Evolutionary conservation across 495 filamentous ascomycete species (phyloP), one percentile per base, ranked within the genome.

Genomic region (Lepidopterella palustris): DNA sequence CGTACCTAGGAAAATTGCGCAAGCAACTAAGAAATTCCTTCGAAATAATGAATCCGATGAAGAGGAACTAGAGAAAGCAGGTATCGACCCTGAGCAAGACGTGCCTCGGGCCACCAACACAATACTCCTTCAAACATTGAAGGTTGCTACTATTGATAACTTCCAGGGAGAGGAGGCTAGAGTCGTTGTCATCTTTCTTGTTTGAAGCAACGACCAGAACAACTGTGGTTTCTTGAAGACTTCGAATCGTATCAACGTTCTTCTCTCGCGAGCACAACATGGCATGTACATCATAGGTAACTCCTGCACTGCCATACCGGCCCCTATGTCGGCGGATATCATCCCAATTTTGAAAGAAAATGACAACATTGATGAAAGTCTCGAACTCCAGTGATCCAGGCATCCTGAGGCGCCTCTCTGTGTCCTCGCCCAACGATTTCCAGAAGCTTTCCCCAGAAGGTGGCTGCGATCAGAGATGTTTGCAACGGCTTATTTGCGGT

Each of bases 261-360:
- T 90, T 0, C 72, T 92, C 25, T 71, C 53, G 25, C 57, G 89
- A 6, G 88, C 88, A 9, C 75, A 84, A 66, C 82, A 95, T 67
- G 87, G 89, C 5, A 88, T 93, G 85, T 95, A 89, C 66, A 80
- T 95, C 52, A 83, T 92, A 42, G 88, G 89, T n/a, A 89, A 91
- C 65, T 69, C 81, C 1, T 66, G 75, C 27, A 84, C 87, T 0
- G 84, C 77, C 13, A 57, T 39, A 1, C 67, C 73, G 39, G 76
- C 90, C 4, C 56, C 64, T 0, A 91, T 92, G 86, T 93, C 88
- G 88, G 71, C 64, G 0, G 57, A 85, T 2, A 80, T 92, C 6
- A 65, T 87, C 21, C 59, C 70, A 0, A 82, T 86, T 15, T 58
- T 92, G 3, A 59, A 31, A 29, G 4, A 4, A 53, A 71, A 28